These are phyloP conservation scores for Gracilaria domingensis DNA, from an alignment of 23 red algal genomes.

Conservation along the genomic window DNA sequence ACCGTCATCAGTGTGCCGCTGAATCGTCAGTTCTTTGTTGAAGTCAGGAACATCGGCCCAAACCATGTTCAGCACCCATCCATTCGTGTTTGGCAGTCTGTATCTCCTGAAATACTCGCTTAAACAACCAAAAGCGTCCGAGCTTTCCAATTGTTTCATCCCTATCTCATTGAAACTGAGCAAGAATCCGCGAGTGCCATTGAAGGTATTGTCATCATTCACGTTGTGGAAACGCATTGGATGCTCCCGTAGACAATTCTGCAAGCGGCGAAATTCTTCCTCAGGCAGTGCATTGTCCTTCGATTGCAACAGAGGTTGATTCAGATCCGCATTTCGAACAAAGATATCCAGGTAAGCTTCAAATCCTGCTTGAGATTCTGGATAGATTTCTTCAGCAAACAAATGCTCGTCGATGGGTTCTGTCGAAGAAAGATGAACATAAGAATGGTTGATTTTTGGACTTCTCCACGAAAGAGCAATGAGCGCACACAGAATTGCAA, in stretches of 20 bases:
- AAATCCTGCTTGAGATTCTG: neutral
- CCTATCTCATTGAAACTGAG: constrained; percentile 50
- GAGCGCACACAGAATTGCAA: too few relatives aligned
- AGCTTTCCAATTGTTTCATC: constrained; percentile 29
- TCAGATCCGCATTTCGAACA: constrained; percentile 34
- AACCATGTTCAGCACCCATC: constrained; percentile 65
- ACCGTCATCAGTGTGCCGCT: constrained; percentile 62
- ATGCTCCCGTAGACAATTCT: constrained; percentile 52
- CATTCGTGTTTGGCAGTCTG: constrained; percentile 42
- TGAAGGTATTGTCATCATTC: constrained; percentile 52
- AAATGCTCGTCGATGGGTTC: too few relatives aligned
- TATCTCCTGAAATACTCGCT: constrained; percentile 13
- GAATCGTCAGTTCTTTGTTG: constrained; percentile 33
- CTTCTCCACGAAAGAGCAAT: too few relatives aligned
- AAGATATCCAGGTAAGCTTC: constrained; percentile 49
- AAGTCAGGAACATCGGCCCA: constrained; percentile 55
- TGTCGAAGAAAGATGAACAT: too few relatives aligned
- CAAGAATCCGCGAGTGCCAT: constrained; percentile 46
- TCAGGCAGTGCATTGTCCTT: constrained; percentile 41
- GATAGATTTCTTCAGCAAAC: constrained; percentile 24
- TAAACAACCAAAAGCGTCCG: constrained; percentile 26
- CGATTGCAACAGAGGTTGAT: constrained; percentile 35
- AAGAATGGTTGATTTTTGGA: too few relatives aligned
- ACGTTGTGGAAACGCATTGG: constrained; percentile 48
- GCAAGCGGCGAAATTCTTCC: constrained; percentile 37